Evolutionary conservation across 176 grass and related monocot species (phyloP).

Genomic region (Oryza punctata): DNA sequence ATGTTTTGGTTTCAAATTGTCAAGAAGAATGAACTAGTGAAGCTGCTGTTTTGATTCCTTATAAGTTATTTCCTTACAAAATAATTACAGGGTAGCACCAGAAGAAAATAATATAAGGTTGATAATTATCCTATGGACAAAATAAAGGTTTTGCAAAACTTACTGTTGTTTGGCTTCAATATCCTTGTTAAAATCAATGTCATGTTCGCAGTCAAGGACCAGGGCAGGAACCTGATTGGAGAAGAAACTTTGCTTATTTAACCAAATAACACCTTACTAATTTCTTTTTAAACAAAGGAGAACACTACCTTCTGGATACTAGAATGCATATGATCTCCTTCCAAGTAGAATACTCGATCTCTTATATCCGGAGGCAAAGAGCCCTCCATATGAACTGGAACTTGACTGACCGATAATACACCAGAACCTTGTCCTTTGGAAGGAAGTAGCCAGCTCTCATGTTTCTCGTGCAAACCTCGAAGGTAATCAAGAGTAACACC

Average conservation of each 20-base stretch:
- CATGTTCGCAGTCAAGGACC: constrained; percentile 77
- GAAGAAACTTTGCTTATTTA: constrained; percentile 20
- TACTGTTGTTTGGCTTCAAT: constrained; percentile 79
- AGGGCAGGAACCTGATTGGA: constrained; percentile 74
- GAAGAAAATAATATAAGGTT: constrained; percentile 9
- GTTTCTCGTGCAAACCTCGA: constrained; percentile 74
- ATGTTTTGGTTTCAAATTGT: not conserved
- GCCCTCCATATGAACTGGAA: constrained; percentile 56
- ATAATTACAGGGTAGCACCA: not conserved
- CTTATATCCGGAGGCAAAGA: constrained; percentile 70
- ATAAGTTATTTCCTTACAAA: not conserved
- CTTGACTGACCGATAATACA: constrained; percentile 63
- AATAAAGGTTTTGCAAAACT: constrained; percentile 38
- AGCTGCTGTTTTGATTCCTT: not conserved
- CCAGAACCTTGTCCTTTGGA: constrained; percentile 45
- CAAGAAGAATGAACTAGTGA: not conserved
- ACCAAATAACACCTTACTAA: not conserved
- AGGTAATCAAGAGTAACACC: constrained; percentile 70
- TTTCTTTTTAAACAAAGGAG: not conserved
- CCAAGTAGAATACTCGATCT: constrained; percentile 60
- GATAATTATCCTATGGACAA: constrained; percentile 6
- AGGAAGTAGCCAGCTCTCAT: constrained; percentile 80
- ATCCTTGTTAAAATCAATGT: constrained; percentile 90
- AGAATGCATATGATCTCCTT: constrained; percentile 76
- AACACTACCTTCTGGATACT: constrained; percentile 71